A percentile compares a stretch with the other conserved stretches of the same genome.
phyloP scores from a whole-genome alignment of 139 green algal species.

The Axilococcus clingmanii region DNA sequence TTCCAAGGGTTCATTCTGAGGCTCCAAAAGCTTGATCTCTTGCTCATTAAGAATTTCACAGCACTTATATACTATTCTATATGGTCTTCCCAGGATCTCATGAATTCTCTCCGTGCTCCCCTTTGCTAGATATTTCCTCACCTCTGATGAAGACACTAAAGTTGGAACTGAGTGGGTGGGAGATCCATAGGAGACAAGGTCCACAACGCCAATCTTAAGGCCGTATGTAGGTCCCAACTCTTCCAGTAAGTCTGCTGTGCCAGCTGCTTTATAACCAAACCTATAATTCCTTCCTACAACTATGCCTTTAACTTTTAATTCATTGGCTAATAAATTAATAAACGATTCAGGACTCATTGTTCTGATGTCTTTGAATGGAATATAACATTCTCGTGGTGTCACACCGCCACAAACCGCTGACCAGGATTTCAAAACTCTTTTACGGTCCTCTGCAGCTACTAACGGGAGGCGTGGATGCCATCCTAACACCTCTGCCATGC shows the following conservation, averaged over 20 bases:
- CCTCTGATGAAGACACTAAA: constrained; percentile 36
- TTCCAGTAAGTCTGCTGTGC: constrained; percentile 46
- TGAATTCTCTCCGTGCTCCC: constrained; percentile 31
- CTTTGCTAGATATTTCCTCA: constrained; percentile 34
- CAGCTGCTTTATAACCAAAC: constrained; percentile 79
- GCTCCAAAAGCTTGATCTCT: no score
- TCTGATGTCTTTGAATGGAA: constrained; percentile 76
- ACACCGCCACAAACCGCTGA: constrained; percentile 23
- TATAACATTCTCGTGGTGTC: constrained; percentile 44
- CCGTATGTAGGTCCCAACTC: constrained; percentile 36
- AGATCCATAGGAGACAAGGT: constrained; percentile 1
- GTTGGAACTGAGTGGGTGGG: not conserved
- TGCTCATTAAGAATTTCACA: no score
- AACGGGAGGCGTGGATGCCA: constrained; percentile 59
- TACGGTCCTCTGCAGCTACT: constrained; percentile 60
- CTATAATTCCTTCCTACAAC: constrained; percentile 83
- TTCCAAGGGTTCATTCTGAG: no score
- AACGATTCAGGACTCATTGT: constrained; percentile 67
- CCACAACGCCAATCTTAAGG: constrained; percentile 27
- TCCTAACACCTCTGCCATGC: constrained; percentile 73
- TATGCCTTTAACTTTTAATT: constrained; percentile 66
- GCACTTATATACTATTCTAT: constrained; percentile 20
- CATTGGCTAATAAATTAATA: constrained; percentile 59
- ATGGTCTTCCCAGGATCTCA: constrained; percentile 26
- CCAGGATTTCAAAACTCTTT: constrained; percentile 63